Conservation (phyloP, 1,139 yeast species). For the Geotrichum cucujoidarum region DNA sequence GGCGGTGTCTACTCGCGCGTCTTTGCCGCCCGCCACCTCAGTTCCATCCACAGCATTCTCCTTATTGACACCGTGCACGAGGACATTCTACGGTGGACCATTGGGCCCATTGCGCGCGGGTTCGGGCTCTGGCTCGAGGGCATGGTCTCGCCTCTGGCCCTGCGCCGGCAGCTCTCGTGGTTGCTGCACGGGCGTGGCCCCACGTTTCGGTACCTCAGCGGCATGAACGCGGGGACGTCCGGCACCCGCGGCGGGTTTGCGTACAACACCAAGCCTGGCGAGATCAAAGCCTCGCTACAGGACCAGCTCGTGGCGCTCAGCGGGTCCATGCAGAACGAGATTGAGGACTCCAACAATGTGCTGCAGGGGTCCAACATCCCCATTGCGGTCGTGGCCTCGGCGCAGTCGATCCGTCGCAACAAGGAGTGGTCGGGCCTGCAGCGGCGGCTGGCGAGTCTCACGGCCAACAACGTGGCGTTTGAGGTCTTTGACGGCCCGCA, state of each 20-base stretch:
- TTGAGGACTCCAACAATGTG: conserved; percentile 37
- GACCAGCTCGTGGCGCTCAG: conserved; percentile 63
- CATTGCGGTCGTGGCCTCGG: conserved; percentile 65
- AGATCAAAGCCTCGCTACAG: conserved; percentile 60
- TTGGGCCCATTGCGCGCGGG: conserved; percentile 43
- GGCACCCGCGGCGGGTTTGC: conserved; percentile 47
- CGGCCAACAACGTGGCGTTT: conserved; percentile 54
- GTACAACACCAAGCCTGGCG: conserved; percentile 14
- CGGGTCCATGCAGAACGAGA: conserved; percentile 64
- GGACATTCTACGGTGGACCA: conserved; percentile 48
- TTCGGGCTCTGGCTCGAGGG: conserved; percentile 65
- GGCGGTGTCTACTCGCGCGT: conserved; percentile 80
- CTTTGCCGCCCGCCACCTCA: conserved; percentile 63
- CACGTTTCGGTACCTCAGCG: conserved; percentile 50
- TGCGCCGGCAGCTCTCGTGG: conserved; percentile 45
- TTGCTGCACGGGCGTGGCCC: conserved; percentile 48
- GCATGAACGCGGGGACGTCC: background rate
- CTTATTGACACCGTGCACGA: conserved; percentile 78
- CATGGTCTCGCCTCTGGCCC: conserved; percentile 59
- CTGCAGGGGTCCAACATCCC: conserved; percentile 46
- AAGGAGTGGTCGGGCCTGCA: conserved; percentile 86
- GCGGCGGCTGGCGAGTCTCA: conserved; percentile 56
- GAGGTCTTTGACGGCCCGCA: conserved; percentile 67
- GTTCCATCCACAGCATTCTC: conserved; percentile 45
- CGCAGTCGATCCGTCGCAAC: conserved; percentile 58